Conservation (phyloP, 108 stramenopile species). For the Nannochloropsis oceanica region DNA sequence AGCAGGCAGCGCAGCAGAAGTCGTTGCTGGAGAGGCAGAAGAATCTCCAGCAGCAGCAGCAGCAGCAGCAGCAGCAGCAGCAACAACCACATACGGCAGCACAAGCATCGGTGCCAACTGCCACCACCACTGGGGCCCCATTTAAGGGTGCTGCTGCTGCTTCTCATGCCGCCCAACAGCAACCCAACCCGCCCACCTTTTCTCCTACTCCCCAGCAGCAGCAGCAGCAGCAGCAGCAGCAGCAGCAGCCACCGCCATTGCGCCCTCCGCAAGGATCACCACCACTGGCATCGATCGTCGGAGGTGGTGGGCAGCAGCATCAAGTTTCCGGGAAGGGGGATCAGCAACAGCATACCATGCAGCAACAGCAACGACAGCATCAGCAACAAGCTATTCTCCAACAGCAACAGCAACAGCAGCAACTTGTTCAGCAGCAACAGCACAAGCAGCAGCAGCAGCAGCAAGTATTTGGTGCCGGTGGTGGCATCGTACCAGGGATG, state of each 20-base stretch:
- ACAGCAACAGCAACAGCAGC: not conserved
- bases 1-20: slow-evolving; percentile 47
- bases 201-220: not conserved
- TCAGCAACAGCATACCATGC: slow-evolving; percentile 38
- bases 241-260: slow-evolving; percentile 1
- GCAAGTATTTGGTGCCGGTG: not conserved
- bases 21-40: slow-evolving; percentile 51
- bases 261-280: no score
- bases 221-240: slow-evolving; percentile 35
- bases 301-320: slow-evolving; percentile 4
- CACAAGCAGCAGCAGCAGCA: not conserved
- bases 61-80: slow-evolving; percentile 30
- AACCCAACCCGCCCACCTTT: slow-evolving; percentile 12
- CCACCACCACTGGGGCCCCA: no score
- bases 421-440: not conserved
- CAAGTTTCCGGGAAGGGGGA: slow-evolving; percentile 39
- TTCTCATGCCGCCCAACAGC: not conserved
- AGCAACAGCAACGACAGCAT: slow-evolving; percentile 1
- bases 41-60: slow-evolving; percentile 48
- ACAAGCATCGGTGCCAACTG: no score
- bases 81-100: not conserved
- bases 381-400: not conserved
- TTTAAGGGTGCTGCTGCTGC: not conserved
- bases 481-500: no score
- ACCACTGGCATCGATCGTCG: no score